Base-by-base conservation (phyloP, 2,329 filamentous ascomycete species). In the Calycina marina region DNA sequence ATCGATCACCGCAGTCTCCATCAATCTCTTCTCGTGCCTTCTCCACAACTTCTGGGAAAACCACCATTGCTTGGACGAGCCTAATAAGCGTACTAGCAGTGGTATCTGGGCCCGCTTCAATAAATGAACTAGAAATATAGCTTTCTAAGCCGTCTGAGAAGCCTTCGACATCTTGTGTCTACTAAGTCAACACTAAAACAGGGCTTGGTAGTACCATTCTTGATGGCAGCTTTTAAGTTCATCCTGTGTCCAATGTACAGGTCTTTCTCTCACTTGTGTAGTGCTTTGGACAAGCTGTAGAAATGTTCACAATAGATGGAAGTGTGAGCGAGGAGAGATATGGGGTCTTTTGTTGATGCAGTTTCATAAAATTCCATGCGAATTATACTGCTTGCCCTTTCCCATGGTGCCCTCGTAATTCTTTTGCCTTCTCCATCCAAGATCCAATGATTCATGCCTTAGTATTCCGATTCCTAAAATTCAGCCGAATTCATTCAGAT, bases 201-300 rank as follows among this genome's bases (percentile, higher is more conserved):
- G 3, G 39, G 37, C 27, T 38, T 34, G 16, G 38, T 28, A 10
- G 22, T 38, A 15, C 33, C 29, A 9, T 9, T 13, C 13, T 27
- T 27, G 10, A 27, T 27, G 9, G 25, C 25, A 8, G 10, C 14
- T 13, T 27, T 27, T 3, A 27, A 9, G 14, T 27, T 27, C 25
- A 27, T 27, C 25, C 31, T 18, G 38, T 61, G 56, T 2, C 49
- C 48, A 3, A 56, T 37, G 36, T 60, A 63, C 1, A 63, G 42
- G 0, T 42, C 48, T n/a, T 54, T 56, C 38, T 69, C 64, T 3
- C 50, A 46, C 20, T 48, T 37, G 33, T 68, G 63, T 1, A 65
- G 40, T 12, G 54, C 43, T 32, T 55, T 59, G 13, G 11, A 27
- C n/a, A n/a, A n/a, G n/a, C n/a, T n/a, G n/a, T n/a, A n/a, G n/a